phyloP scores from a whole-genome alignment of 192 early-diverging fungal genomes.

The Paraglomus occultum region DNA sequence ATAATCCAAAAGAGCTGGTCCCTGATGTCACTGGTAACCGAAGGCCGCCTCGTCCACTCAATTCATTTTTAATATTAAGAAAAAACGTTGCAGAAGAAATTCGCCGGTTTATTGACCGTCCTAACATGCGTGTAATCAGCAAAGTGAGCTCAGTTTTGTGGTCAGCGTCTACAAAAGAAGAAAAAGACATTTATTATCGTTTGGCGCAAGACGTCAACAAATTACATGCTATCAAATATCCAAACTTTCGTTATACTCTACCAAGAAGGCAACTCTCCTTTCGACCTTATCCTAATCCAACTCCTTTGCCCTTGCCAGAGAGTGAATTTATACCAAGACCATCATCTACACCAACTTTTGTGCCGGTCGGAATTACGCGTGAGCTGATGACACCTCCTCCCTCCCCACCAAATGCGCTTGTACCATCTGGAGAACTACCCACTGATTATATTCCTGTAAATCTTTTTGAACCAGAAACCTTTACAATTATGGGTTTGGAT shows the following conservation, averaged over 20 bases:
- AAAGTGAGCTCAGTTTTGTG: constrained; percentile 16
- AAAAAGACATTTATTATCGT: constrained; percentile 14
- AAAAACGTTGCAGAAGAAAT: constrained; percentile 20
- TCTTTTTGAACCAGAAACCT: too few relatives aligned
- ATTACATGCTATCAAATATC: constrained; percentile 1
- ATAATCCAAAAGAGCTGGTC: not conserved
- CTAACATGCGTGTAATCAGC: constrained; percentile 11
- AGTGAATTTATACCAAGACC: too few relatives aligned
- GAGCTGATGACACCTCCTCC: too few relatives aligned
- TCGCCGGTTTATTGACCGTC: not conserved
- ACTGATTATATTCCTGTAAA: too few relatives aligned
- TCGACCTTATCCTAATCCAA: too few relatives aligned
- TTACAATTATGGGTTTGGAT: too few relatives aligned
- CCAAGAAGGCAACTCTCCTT: too few relatives aligned
- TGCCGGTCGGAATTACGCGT: too few relatives aligned
- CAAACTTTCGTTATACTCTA: not conserved
- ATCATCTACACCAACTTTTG: too few relatives aligned
- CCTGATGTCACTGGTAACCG: not conserved
- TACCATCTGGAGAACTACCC: too few relatives aligned
- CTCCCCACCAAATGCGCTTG: too few relatives aligned
- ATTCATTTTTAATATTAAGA: constrained; percentile 12
- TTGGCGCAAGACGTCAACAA: not conserved
- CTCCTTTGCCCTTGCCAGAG: too few relatives aligned
- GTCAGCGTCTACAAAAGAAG: not conserved
- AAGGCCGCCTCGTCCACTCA: not conserved